Base-by-base conservation (phyloP, 1,284 basidiomycete genomes). In the Cerioporus squamosus region DNA sequence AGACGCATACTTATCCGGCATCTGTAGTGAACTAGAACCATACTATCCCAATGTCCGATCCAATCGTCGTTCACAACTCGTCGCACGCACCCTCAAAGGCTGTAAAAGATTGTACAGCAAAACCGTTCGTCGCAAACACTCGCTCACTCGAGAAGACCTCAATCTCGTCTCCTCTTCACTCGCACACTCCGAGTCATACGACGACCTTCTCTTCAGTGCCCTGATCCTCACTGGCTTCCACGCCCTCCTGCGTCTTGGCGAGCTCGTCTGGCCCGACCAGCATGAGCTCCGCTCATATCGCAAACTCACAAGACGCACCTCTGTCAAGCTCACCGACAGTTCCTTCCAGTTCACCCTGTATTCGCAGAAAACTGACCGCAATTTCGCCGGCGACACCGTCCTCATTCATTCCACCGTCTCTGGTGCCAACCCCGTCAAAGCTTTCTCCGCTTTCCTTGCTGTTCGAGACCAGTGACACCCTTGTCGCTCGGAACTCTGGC, bases 1-100 rank as follows among this genome's bases (percentile, higher is more conserved):
- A 2, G 54, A 66, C 10, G 61, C 68, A 2, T 81, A 81, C 65
- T 72, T 81, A 0, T 77, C 77, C 0, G 77, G 79, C 0, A 78
- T 79, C 18, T 70, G 70, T 51, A 70, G 68, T 42, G 52, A 72
- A 23, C 74, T 81, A 2, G 74, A 79, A 53, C 51, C 69, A 1
- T 63, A 66, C 36, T 81, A 68, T 59, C 79, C 77, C 0, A n/a
- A 72, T 3, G 60, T 80, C 5, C 67, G 71, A 3, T 29, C 51
- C 0, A 44, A 46, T 6, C 67, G 75, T 0, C 40, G 45, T 1
- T 64, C 61, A 5, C 57, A 33, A 0, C 60, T 81, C 1, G 76
- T 81, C 15, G 14, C 46, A 0, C 57, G 64, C 17, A 77, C 75
- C 0, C 52, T 81, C 0, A 47, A 53, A 0, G 77, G 78, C 0